Base-by-base conservation (phyloP, 345 rosid genomes). In the Theobroma cacao region DNA sequence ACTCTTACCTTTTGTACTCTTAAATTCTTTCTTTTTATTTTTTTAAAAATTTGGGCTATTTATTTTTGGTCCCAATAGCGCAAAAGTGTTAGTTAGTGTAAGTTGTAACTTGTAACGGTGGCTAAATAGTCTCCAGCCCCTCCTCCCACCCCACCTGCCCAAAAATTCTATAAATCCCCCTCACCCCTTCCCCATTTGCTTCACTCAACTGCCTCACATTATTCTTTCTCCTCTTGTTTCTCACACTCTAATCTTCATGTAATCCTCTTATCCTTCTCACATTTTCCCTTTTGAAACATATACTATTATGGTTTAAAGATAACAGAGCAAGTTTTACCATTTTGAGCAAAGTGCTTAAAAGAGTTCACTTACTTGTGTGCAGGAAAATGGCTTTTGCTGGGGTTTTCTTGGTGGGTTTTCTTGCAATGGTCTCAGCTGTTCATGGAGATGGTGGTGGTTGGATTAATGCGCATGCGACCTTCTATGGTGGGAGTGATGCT, bases 401-500 rank as follows among this genome's bases (percentile, higher is more conserved):
- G 30, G n/a, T 88, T 48, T 34, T 91, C 72, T 67, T 86, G 78
- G 30, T 88, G 61, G 86, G 83, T 79, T 70, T 86, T 22, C 86
- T 94, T 53, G 92, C 86, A 75, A 84, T 84, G 90, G 83, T 85
- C 53, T 87, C 88, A 7, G 48, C 80, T 55, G 94, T 80, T 34
- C 80, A 79, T 74, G 93, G 84, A 36, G 75, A 85, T 72, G 94
- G 89, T 56, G 86, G 81, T 0, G 88, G 81, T 10, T 74, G 83
- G 85, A 59, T 48, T 24, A 41, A 70, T 72, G 87, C 87, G 0
- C 88, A 86, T 38, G 91, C 91, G 69, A 88, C 91, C 26, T 88
- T 88, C 84, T 88, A 88, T 59, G 91, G 91, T 4, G 89, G 89
- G 20, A 82, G 88, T 56, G 91, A 88, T 66, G 91, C 91, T 30